Conservation (phyloP, 345 rosid species). For the Eutrema japonicum region DNA sequence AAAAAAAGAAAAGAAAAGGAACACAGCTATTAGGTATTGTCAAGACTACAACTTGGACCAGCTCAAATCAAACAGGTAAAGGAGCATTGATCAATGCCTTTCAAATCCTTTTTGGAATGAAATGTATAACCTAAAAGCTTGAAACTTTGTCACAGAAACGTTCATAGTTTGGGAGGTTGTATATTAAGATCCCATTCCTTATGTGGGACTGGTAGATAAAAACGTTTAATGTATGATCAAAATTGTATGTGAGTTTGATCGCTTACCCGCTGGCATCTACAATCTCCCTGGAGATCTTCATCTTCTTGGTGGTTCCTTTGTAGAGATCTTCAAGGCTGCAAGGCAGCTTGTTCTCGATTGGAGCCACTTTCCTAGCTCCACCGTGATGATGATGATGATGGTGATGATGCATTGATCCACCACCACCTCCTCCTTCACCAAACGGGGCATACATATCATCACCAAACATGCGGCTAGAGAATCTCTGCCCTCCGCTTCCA, state of each 20-base stretch:
- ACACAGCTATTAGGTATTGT: background rate
- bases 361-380: conserved; percentile 54
- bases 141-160: background rate
- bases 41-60: background rate
- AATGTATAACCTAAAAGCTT: background rate
- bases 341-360: conserved; percentile 57
- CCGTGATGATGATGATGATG: conserved; percentile 35
- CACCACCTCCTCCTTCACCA: conserved; percentile 56
- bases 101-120: background rate
- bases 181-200: background rate
- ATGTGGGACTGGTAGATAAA: background rate
- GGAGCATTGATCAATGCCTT: background rate
- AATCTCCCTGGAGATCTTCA: conserved; percentile 66
- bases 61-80: conserved; percentile 13
- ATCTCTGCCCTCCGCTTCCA: conserved; percentile 55
- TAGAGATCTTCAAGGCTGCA: conserved; percentile 69
- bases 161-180: conserved; percentile 2
- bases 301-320: conserved; percentile 65
- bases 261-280: conserved; percentile 58
- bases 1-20: background rate
- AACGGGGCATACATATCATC: conserved; percentile 60
- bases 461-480: conserved; percentile 62
- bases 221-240: background rate
- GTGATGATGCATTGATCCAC: conserved; percentile 49
- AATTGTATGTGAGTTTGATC: conserved; percentile 14